Evolutionary conservation across 768 basidiomycete species (phyloP).

Genomic region (Paxillus involutus): DNA sequence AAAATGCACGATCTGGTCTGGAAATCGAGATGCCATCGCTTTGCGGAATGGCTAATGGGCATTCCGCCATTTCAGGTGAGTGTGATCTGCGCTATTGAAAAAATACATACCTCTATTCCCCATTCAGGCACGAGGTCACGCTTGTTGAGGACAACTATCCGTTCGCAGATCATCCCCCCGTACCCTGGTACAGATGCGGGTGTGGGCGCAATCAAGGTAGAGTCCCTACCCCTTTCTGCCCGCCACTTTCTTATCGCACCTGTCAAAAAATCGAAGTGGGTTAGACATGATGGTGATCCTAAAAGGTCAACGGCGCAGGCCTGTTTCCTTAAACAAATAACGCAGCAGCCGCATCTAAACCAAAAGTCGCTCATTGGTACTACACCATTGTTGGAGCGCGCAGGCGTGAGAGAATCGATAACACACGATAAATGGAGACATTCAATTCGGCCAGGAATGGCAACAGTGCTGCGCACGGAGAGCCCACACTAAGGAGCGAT

Average conservation of each 20-base stretch:
- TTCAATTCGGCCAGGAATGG: conserved; percentile 6
- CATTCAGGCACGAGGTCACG: conserved; percentile 86
- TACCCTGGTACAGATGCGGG: conserved; percentile 32
- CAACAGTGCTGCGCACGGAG: neutral
- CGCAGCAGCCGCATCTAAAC: too few species aligned
- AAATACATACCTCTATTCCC: conserved; percentile 71
- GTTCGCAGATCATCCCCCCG: conserved; percentile 58
- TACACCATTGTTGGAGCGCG: conserved; percentile 6
- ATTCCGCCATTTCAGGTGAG: conserved; percentile 11
- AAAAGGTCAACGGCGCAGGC: conserved; percentile 9
- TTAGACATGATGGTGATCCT: conserved; percentile 17
- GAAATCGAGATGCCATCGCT: conserved; percentile 71
- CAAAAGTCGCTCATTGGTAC: conserved; percentile 3
- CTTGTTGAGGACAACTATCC: conserved; percentile 91
- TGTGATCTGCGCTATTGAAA: neutral
- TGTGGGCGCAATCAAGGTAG: conserved; percentile 39
- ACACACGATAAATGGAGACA: conserved; percentile 15
- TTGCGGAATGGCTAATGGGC: conserved; percentile 62
- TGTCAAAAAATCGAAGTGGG: conserved; percentile 26
- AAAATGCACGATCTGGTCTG: conserved; percentile 67
- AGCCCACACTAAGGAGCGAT: neutral
- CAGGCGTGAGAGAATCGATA: conserved; percentile 22
- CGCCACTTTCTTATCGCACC: conserved; percentile 70
- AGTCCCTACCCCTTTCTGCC: conserved; percentile 61
- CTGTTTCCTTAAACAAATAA: conserved; percentile 8